Evolutionary conservation across 2,329 filamentous ascomycete genomes (phyloP), one percentile per base, ranked within the genome.

Genomic region (Aspergillus unguis): DNA sequence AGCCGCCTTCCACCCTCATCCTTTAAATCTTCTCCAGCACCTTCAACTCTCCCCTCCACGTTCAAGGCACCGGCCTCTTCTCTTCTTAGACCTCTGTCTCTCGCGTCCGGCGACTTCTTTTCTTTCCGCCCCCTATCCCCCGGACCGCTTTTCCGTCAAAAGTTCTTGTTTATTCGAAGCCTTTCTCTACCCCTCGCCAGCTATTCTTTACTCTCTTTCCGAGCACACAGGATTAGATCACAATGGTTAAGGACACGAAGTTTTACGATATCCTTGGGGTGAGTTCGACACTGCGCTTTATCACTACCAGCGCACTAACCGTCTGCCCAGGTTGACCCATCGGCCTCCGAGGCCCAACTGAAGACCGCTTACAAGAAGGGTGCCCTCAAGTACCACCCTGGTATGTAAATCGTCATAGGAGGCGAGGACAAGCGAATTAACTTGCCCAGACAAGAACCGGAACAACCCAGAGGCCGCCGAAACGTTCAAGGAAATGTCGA

Each of bases 401-500:
- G 87, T 92, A 91, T 86, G 64, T 95, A 26, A 17, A 41, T 10
- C 11, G 25, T 32, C 10, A 4, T 23, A 11, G 23, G 25, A 37
- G 31, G n/a, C 8, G 8, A 45, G 17, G 37, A 6, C 25, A 25
- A 23, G 31, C 38, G 25, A 49, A 11, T 49, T 54, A 52, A 56
- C 44, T 50, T 26, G 17, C 6, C 10, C 62, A 95, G 92, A 99
- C 76, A 99, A 99, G 83, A 99, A 99, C 75, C 85, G 87, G 60
- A 85, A 94, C 79, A 95, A 95, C 79, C 91, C 92, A 37, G 88
- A 86, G 27, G 92, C 94, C 47, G 91, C 92, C 64, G 91, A 96
- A 57, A 99, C 96, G 76, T 99, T 99, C 86, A 97, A 99, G 80
- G 92, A 96, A 67, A 82, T 96, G 56, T 95, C 91, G 60, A 87